phyloP scores from a whole-genome alignment of 2,329 filamentous ascomycete genomes.

The Neoscytalidium dimidiatum region DNA sequence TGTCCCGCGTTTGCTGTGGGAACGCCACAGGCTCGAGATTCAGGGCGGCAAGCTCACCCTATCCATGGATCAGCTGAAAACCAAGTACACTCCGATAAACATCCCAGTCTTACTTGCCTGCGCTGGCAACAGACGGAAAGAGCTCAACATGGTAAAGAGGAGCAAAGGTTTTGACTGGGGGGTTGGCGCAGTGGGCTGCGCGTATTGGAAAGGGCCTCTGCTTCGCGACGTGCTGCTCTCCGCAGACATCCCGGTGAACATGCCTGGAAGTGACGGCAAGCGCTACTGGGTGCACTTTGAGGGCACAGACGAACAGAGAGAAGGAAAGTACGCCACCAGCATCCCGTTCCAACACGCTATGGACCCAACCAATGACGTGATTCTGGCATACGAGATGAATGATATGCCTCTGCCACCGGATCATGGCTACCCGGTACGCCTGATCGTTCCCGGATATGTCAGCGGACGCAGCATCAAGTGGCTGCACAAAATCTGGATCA shows the following conservation, averaged over 20 bases:
- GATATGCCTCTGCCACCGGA: constrained; percentile 47
- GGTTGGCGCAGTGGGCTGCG: constrained; percentile 63
- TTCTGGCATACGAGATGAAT: constrained; percentile 57
- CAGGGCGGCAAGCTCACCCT: constrained; percentile 40
- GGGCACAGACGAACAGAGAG: constrained; percentile 50
- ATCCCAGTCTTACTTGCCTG: constrained; percentile 54
- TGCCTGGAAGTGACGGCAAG: constrained; percentile 24
- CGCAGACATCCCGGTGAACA: constrained; percentile 45
- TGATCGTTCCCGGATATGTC: constrained; percentile 55
- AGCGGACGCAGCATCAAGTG: constrained; percentile 59
- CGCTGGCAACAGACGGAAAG: constrained; percentile 61
- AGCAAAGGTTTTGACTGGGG: constrained; percentile 61
- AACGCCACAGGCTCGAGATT: constrained; percentile 51
- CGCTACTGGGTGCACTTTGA: constrained; percentile 52
- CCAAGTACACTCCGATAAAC: constrained; percentile 49
- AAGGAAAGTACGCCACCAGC: constrained; percentile 54
- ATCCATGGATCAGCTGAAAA: constrained; percentile 48
- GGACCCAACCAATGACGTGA: constrained; percentile 46
- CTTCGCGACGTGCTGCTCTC: constrained; percentile 54
- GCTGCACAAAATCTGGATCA: constrained; percentile 43
- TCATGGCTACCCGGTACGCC: constrained; percentile 55
- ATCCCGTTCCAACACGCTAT: constrained; percentile 52
- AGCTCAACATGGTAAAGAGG: constrained; percentile 62
- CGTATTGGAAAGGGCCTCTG: constrained; percentile 57
- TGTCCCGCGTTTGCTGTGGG: constrained; percentile 54